Percentiles rank a stretch among this genome's conserved stretches.
These are phyloP conservation scores for Penicillium samsonianum DNA, from an alignment of 495 filamentous ascomycete species.

Conservation along the genomic window DNA sequence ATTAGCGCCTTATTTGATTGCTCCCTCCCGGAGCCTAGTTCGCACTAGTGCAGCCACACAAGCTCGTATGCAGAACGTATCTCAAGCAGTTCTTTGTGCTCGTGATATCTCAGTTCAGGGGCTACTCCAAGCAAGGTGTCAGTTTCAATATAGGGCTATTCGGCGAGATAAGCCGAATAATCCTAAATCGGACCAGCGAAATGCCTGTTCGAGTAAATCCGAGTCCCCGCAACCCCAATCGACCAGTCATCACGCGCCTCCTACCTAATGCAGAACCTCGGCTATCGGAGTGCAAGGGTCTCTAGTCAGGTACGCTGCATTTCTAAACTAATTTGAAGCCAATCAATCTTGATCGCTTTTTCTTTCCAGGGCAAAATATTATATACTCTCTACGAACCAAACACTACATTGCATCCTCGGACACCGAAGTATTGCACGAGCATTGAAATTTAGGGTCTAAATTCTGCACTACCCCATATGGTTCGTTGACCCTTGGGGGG, in stretches of 20 bases:
- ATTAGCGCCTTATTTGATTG: slow-evolving; percentile 1
- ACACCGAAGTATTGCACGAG: neutral
- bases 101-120: slow-evolving; percentile 6
- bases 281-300: neutral
- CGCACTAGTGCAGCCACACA: slow-evolving; percentile 2
- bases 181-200: neutral
- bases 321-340: neutral
- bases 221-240: neutral
- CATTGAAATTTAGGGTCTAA: neutral
- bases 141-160: slow-evolving; percentile 3
- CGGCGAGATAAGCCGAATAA: neutral
- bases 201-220: neutral
- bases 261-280: neutral
- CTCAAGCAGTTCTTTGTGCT: neutral
- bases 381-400: neutral
- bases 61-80: neutral
- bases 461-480: neutral
- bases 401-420: neutral
- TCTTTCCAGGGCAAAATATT: neutral
- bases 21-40: neutral
- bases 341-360: neutral
- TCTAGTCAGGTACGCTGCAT: neutral
- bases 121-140: neutral
- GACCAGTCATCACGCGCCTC: neutral
- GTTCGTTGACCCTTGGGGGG: neutral